Evolutionary conservation across 129 eudicot genomes (phyloP), one percentile per base, ranked within the genome.

Genomic region (Tagetes erecta): DNA sequence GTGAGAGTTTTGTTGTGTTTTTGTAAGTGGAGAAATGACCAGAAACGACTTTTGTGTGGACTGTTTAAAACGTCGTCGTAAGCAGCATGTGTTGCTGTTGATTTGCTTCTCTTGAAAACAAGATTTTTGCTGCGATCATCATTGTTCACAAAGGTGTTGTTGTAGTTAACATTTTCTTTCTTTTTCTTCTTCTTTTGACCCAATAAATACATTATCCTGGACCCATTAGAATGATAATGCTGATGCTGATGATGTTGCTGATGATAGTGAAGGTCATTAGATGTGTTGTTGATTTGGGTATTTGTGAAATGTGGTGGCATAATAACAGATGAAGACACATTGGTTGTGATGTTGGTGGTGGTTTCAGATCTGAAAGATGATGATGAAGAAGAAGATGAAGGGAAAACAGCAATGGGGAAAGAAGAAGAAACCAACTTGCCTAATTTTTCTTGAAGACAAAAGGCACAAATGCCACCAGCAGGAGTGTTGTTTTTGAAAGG

Each of bases 391-490:
- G 91, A 80, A 56, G 96, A 83, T 1, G 88, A 77, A 14, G 96
- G 91, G 83, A 87, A 84, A 39, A 89, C 70, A 6, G 89, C 72
- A 0, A 84, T 67, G 9, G 95, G 87, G 8, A 84, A 87, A 37
- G 98, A 93, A 41, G 96, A 86, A 36, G 98, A 87, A 33, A 93
- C 98, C 50, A 93, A 82, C 72, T 93, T 93, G 30, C 96, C 96
- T 12, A 93, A 83, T 69, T 93, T 93, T 72, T 93, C 98, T 80
- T 92, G 96, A 42, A 92, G 95, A 78, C 98, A 92, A 13, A 86
- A 74, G 0, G 95, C 92, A 80, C 98, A 92, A 78, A 92, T 92
- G 51, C 96, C 96, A 2, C 92, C 96, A 2, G 78, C 83, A 1
- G 96, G 84, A 52, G 88, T 79, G 80, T 64, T 87, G 84, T 78